Evolutionary conservation across 495 filamentous ascomycete genomes (phyloP).

Genomic region (Friedmanniomyces simplex): DNA sequence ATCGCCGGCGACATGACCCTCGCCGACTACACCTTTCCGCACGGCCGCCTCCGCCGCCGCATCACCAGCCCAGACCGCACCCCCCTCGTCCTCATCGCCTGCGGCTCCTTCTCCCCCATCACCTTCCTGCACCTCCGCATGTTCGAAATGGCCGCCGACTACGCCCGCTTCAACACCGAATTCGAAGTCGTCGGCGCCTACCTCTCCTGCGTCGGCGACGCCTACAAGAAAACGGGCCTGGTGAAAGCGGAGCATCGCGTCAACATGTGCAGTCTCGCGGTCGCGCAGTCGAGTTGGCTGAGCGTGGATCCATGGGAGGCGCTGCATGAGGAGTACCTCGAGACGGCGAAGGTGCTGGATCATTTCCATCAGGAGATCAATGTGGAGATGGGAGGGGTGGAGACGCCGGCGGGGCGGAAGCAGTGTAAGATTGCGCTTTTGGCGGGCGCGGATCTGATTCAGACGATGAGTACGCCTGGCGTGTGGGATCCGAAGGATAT

Average conservation of each 20-base stretch:
- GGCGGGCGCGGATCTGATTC: conserved; percentile 49
- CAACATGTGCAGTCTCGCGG: conserved; percentile 67
- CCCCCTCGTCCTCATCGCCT: conserved; percentile 61
- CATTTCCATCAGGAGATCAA: conserved; percentile 89
- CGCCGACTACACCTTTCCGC: conserved; percentile 63
- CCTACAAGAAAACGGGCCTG: conserved; percentile 84
- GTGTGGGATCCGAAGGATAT: conserved; percentile 80
- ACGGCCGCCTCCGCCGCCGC: conserved; percentile 53
- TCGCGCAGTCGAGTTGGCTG: conserved; percentile 34
- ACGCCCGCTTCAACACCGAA: conserved; percentile 66
- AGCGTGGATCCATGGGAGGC: conserved; percentile 66
- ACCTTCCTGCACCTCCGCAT: conserved; percentile 86
- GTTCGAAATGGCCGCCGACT: conserved; percentile 86
- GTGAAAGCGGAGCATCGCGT: conserved; percentile 62
- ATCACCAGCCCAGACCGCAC: conserved; percentile 45
- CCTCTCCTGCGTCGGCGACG: conserved; percentile 68
- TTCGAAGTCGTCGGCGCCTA: conserved; percentile 83
- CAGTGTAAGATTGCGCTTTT: conserved; percentile 60
- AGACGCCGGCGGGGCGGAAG: conserved; percentile 48
- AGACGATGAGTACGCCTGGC: conserved; percentile 67
- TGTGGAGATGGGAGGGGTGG: conserved; percentile 60
- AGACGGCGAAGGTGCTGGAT: conserved; percentile 78
- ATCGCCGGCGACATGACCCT: conserved; percentile 18
- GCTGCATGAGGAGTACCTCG: conserved; percentile 67
- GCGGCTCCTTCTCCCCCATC: conserved; percentile 80